Evolutionary conservation across 257 asterid species (phyloP), one percentile per base, ranked within the genome.

Genomic region (Plectranthus barbatus): DNA sequence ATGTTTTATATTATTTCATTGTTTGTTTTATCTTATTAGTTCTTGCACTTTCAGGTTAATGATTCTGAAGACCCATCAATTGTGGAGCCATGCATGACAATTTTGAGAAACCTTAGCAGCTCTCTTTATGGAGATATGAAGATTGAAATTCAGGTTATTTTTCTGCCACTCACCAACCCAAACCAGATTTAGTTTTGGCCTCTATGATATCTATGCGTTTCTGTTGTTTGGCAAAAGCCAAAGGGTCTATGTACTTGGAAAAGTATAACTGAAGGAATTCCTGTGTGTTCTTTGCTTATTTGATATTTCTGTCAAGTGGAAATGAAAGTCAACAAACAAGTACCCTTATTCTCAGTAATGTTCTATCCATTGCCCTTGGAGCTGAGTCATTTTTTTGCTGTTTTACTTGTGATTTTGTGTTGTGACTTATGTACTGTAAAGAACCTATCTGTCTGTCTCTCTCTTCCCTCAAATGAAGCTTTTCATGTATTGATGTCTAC

Each of bases 31-130:
- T 36, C 68, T 76, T 62, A 61, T 41, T 48, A 6, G 46, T 57
- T 47, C 48, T 57, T 67, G 52, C 39, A 65, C 41, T 63, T 62
- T 56, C 79, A 93, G 99, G 74, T 79, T 64, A 73, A 70, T 46
- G 73, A 74, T 55, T 52, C 80, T 55, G 90, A 81, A 49, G 91
- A 84, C 67, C 59, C 80, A 49, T 83, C 76, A 52, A 61, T 71
- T 67, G 62, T 77, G 72, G 85, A 78, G 72, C 97, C 97, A 64
- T 93, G 96, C 74, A n/a, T 77, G 67, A 69, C 87, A 44, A 72
- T 83, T 71, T 71, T 93, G 78, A 83, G 75, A 75, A 80, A 78
- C 73, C 85, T 93, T 63, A 82, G 80, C 80, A 73, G 79, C 73
- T 77, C 86, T 41, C 57, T 79, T 7, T 90, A 76, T 73, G 84